Evolutionary conservation across 345 rosid genomes (phyloP), one percentile per base, ranked within the genome.

Genomic region (Ceriops zippeliana): DNA sequence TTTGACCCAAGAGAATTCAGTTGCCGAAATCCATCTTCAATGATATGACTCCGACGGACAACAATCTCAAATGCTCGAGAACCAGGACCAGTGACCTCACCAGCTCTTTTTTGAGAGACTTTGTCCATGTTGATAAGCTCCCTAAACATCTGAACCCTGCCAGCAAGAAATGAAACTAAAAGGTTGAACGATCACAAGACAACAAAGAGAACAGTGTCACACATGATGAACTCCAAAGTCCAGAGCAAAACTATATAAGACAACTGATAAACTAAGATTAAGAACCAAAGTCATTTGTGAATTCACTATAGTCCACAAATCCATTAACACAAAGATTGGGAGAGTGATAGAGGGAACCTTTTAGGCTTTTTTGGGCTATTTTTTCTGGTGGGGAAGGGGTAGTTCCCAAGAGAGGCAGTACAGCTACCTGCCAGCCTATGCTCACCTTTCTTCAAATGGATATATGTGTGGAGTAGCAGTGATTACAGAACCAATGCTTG

Each of bases 371-470:
- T 42, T 42, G 5, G 5, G 17, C 1, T n/a, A 20, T 21, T 27
- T 21, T 54, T 56, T 8, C 59, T 56, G 59, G 17, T 22, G 17
- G 17, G 59, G 24, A 56, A 2, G 59, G 17, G 31, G 26, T 56
- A 56, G 13, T 16, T 21, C 30, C 26, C 11, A 27, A 56, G 28
- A 24, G 22, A 67, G 52, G 62, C 7, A 26, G 32, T 5, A 32
- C 57, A 49, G 34, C 54, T 27, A 42, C 58, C 13, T 22, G 27
- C 52, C 22, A 20, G 37, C 73, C 34, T 38, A 53, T 61, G 26
- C 59, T 67, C 76, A 89, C 98, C 98, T 91, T 82, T 93, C 97
- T 79, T 89, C 93, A 86, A 93, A 93, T 75, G 98, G 98, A 82
- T 83, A 93, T 62, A 93, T 92, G 80, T 91, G 92, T 7, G 97